Conservation (phyloP, 371 early-diverging fungal genomes). For the Zopfochytrium polystomum region DNA sequence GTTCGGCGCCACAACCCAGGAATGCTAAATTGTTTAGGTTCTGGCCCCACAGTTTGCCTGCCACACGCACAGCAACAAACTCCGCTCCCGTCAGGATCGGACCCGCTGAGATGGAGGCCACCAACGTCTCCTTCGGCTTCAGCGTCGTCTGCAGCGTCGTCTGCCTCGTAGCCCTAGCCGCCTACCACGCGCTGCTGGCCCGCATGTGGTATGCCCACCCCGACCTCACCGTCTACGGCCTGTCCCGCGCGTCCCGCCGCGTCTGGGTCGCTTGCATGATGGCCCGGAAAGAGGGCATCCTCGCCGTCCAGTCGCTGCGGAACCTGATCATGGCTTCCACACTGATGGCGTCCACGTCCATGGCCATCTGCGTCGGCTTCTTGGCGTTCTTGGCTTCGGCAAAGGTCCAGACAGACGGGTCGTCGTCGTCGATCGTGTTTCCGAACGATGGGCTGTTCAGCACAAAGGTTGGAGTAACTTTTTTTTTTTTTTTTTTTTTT, state of each 20-base stretch:
- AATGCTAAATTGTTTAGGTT: no score
- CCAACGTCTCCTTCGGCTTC: no score
- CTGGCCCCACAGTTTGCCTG: no score
- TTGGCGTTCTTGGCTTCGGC: conserved; percentile 24
- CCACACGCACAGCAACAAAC: no score
- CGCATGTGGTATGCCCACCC: no score
- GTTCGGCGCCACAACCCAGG: no score
- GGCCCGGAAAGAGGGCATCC: conserved; percentile 34
- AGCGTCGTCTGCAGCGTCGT: no score
- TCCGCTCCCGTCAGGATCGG: no score
- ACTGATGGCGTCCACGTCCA: conserved; percentile 34
- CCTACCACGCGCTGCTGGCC: no score
- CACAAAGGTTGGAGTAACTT: not conserved
- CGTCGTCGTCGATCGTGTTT: not conserved
- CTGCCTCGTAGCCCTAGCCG: no score
- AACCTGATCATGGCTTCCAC: conserved; percentile 42
- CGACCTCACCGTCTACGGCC: conserved; percentile 2
- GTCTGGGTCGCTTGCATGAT: conserved; percentile 35
- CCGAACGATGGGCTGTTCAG: not conserved
- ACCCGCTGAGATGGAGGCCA: no score
- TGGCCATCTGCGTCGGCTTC: conserved; percentile 30
- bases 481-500: not conserved
- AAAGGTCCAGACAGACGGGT: not conserved
- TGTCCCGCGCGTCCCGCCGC: not conserved
- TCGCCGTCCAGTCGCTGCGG: conserved; percentile 41